A percentile compares a stretch with the other conserved stretches of the same genome.
These are phyloP conservation scores for Beauveria varroae DNA, from an alignment of 2,329 filamentous ascomycete genomes.

Conservation along the genomic window DNA sequence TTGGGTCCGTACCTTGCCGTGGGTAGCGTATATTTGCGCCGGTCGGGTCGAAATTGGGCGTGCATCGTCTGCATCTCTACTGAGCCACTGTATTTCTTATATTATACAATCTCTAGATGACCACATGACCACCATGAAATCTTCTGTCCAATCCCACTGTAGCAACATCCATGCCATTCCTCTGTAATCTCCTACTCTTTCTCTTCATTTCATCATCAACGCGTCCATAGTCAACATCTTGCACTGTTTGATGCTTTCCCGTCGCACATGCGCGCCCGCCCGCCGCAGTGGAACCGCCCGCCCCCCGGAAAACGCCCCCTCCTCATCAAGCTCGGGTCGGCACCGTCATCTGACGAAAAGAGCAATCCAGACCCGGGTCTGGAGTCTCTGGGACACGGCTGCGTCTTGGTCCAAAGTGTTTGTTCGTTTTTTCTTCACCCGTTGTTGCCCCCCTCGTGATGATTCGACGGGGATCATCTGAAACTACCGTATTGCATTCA, in stretches of 20 bases:
- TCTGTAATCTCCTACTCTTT: constrained; percentile 3
- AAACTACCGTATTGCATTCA: background rate
- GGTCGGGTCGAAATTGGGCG: constrained; percentile 1
- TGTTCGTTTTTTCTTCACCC: background rate
- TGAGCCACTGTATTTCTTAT: background rate
- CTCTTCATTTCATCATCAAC: background rate
- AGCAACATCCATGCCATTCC: background rate
- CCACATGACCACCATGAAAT: background rate
- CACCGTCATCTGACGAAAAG: constrained; percentile 8
- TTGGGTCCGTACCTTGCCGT: background rate
- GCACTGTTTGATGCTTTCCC: background rate
- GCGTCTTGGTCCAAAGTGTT: background rate
- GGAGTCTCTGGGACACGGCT: background rate
- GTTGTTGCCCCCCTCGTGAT: constrained; percentile 2
- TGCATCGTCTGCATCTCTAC: background rate
- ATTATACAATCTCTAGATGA: background rate
- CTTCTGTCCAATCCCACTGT: background rate
- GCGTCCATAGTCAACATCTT: too few relatives aligned
- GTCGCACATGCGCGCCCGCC: background rate
- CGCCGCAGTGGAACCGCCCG: background rate
- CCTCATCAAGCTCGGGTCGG: constrained; percentile 4
- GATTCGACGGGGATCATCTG: constrained; percentile 1
- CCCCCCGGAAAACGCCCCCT: background rate
- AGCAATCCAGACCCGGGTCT: constrained; percentile 6
- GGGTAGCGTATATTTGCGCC: background rate